A percentile compares a stretch with the other conserved stretches of the same genome.
phyloP scores from a whole-genome alignment of 2,329 filamentous ascomycete species.

The Talaromyces albobiverticillius region DNA sequence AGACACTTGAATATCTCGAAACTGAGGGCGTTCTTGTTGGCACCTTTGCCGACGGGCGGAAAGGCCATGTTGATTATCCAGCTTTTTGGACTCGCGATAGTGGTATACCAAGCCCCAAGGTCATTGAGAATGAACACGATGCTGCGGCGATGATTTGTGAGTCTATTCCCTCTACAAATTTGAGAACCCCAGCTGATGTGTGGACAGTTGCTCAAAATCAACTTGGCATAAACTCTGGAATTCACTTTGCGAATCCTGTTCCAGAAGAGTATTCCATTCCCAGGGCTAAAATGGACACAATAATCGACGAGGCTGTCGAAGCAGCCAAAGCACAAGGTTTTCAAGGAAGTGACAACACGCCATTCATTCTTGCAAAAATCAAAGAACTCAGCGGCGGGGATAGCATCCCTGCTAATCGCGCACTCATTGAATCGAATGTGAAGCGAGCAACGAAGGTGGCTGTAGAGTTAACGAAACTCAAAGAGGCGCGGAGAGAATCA shows the following conservation, averaged over 20 bases:
- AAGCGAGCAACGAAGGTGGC: slow-evolving; percentile 63
- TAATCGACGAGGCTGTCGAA: slow-evolving; percentile 65
- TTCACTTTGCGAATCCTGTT: slow-evolving; percentile 88
- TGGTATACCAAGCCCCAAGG: slow-evolving; percentile 72
- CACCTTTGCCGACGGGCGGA: slow-evolving; percentile 82
- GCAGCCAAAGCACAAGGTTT: slow-evolving; percentile 65
- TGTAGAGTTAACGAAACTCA: slow-evolving; percentile 58
- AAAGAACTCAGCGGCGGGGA: slow-evolving; percentile 71
- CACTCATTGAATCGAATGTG: slow-evolving; percentile 66
- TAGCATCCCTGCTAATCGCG: slow-evolving; percentile 72
- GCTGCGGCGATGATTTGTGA: slow-evolving; percentile 82
- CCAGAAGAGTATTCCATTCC: slow-evolving; percentile 68
- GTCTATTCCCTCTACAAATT: slow-evolving; percentile 23
- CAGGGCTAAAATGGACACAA: slow-evolving; percentile 65
- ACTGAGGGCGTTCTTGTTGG: slow-evolving; percentile 73
- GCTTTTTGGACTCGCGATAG: slow-evolving; percentile 92
- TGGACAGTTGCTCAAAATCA: slow-evolving; percentile 65
- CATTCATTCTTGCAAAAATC: slow-evolving; percentile 76
- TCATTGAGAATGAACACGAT: slow-evolving; percentile 71
- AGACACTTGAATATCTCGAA: slow-evolving; percentile 78
- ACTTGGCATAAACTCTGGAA: slow-evolving; percentile 70
- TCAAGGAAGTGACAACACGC: slow-evolving; percentile 75
- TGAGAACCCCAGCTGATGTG: slow-evolving; percentile 7
- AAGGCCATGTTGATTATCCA: slow-evolving; percentile 75
- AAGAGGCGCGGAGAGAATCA: slow-evolving; percentile 32